phyloP scores from a whole-genome alignment of 352 stramenopile species.

The Globisporangium splendens region DNA sequence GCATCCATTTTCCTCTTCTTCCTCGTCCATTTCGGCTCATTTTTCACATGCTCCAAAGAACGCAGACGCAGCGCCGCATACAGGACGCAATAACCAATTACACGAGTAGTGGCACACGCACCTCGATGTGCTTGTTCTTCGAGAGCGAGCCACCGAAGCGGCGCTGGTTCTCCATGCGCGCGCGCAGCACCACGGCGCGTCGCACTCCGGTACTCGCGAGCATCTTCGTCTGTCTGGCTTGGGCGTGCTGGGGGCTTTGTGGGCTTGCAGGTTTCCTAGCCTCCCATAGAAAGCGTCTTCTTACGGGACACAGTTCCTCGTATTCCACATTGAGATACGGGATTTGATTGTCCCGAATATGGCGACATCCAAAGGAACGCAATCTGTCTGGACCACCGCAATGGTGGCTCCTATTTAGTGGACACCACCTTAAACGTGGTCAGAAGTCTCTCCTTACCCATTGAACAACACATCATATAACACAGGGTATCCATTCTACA shows the following conservation, averaged over 20 bases:
- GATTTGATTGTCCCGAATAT: not conserved
- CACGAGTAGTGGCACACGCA: slow-evolving; percentile 15
- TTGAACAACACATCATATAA: too few relatives aligned
- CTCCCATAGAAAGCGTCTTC: slow-evolving; percentile 16
- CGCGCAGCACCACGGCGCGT: slow-evolving; percentile 33
- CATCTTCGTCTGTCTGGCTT: slow-evolving; percentile 11
- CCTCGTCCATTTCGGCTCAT: slow-evolving; percentile 2
- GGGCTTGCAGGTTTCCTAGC: slow-evolving; percentile 2
- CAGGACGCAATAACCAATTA: not conserved
- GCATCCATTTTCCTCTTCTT: too few relatives aligned
- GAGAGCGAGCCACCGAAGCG: slow-evolving; percentile 67
- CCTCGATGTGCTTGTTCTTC: slow-evolving; percentile 87
- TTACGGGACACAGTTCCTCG: too few relatives aligned
- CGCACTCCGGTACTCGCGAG: slow-evolving; percentile 55
- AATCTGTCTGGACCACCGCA: slow-evolving; percentile 2
- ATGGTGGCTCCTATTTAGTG: not conserved
- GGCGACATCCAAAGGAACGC: not conserved
- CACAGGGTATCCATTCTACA: too few relatives aligned
- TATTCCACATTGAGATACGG: not conserved
- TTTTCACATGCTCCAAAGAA: not conserved
- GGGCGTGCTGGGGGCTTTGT: too few relatives aligned
- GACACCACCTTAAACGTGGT: not conserved
- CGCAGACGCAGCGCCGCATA: not conserved
- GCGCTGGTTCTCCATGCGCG: slow-evolving; percentile 59
- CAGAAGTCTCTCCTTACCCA: too few relatives aligned